phyloP scores from a whole-genome alignment of 768 basidiomycete genomes.

The Lactifluus volemus region DNA sequence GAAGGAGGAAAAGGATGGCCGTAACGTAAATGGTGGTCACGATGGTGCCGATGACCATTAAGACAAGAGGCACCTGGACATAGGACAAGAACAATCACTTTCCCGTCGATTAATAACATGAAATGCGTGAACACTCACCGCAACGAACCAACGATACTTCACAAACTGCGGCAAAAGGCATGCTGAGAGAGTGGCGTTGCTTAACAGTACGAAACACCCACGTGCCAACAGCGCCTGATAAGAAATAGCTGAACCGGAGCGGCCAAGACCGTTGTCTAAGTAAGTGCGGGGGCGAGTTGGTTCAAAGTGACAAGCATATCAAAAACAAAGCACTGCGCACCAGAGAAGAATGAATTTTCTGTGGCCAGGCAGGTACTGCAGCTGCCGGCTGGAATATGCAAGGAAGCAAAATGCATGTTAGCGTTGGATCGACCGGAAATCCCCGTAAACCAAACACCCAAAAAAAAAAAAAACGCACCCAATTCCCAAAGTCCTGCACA shows the following conservation, averaged over 20 bases:
- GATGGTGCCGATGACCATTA: conserved; percentile 4
- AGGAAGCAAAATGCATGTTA: too few species aligned
- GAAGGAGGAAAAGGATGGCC: neutral
- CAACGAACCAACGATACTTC: neutral
- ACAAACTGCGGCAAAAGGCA: neutral
- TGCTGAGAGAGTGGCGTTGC: neutral
- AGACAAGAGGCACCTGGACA: conserved; percentile 1
- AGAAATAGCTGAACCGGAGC: conserved; percentile 25
- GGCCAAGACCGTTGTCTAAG: conserved; percentile 21
- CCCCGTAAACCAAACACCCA: too few species aligned
- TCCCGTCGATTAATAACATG: neutral
- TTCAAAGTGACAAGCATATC: neutral
- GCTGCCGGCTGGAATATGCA: neutral
- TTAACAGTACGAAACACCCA: conserved; percentile 1
- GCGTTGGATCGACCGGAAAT: too few species aligned
- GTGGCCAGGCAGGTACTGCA: neutral
- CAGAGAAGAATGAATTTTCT: conserved; percentile 3
- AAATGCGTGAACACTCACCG: neutral
- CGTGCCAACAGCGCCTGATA: conserved; percentile 25
- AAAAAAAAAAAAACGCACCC: conserved; percentile 11
- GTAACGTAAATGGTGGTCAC: neutral
- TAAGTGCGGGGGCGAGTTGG: neutral
- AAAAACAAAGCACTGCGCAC: neutral
- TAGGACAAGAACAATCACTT: neutral
- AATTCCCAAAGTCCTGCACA: conserved; percentile 23